Evolutionary conservation across 108 stramenopile genomes (phyloP).

Genomic region (Fragilaria radians): DNA sequence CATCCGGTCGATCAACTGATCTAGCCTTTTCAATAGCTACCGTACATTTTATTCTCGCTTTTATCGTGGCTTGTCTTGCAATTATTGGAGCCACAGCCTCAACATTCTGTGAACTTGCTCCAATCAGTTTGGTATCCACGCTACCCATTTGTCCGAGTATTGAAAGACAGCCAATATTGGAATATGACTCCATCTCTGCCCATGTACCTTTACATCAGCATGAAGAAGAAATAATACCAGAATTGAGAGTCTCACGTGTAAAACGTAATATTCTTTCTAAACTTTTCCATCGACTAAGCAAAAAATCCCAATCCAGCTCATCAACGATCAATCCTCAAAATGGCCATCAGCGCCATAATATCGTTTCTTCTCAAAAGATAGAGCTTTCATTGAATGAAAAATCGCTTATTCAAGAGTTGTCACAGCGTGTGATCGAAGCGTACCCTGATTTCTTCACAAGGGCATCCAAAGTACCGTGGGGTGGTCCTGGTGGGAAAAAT

Average conservation of each 20-base stretch:
- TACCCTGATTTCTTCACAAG: not conserved
- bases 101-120: too few relatives aligned
- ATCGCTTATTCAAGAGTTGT: not conserved
- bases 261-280: slow-evolving; percentile 88
- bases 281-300: slow-evolving; percentile 98
- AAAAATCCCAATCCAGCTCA: slow-evolving; percentile 88
- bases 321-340: slow-evolving; percentile 94
- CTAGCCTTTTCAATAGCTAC: too few relatives aligned
- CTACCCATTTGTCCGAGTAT: slow-evolving; percentile 75
- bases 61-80: too few relatives aligned
- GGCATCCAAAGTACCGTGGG: slow-evolving; percentile 16
- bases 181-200: slow-evolving; percentile 83
- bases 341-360: too few relatives aligned
- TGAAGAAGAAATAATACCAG: slow-evolving; percentile 72
- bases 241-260: slow-evolving; percentile 92
- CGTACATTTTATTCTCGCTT: too few relatives aligned
- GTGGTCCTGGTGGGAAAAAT: slow-evolving; percentile 10
- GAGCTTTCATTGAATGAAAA: not conserved
- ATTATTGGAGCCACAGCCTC: too few relatives aligned
- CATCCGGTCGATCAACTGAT: too few relatives aligned
- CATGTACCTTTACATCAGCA: slow-evolving; percentile 56
- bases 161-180: slow-evolving; percentile 75
- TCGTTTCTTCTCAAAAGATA: not conserved
- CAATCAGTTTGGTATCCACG: too few relatives aligned
- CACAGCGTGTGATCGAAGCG: not conserved